Base-by-base conservation (phyloP, 2,329 filamentous ascomycete genomes). In the Fusarium praegraminearum region DNA sequence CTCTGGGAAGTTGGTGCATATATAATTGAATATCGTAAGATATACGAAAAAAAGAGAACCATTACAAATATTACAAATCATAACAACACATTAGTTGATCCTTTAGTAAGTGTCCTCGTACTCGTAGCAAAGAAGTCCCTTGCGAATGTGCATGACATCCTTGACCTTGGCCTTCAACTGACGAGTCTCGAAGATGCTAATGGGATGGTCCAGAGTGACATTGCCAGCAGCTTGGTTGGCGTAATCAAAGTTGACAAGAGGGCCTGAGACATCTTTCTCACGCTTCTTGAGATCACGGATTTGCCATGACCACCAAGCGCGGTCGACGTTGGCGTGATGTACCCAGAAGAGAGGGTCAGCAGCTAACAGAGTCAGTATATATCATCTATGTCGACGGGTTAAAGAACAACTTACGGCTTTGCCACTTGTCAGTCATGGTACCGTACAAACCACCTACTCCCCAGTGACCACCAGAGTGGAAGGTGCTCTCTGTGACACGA, bases 401-500 rank as follows among this genome's bases (percentile, higher is more conserved):
- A 10, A 2, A 1, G 30, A 6, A 3, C 0, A 1, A 55, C 67
- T 52, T 35, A 68, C 64, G 64, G 6, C 64, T 68, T 6, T 63
- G 62, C 55, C 60, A 71, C 22, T 65, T 67, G 9, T 72, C 57
- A 15, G 65, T 67, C 57, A 72, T 67, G 0, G 58, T 76, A 7
- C 78, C 78, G 9, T 76, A 68, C 16, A 76, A 53, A 7, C 77
- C 78, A 10, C 76, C 76, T 11, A 79, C 65, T 1, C 44, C 74
- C 50, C 69, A 72, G 7, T 72, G 70, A 16, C 69, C 75, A 32
- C 76, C 73, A 22, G 61, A 74, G 36, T 79, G 77, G n/a, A 75
- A 57, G 18, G 43, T 55, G 24, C 76, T 57, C 30, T 70, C 60
- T 3, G 77, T 75, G 1, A 71, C 43, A 16, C 35, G 57, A 10